Percentiles rank a stretch among this genome's conserved stretches.
Evolutionary conservation across 1,139 yeast genomes (phyloP).

Genomic region (Taphrina communis): DNA sequence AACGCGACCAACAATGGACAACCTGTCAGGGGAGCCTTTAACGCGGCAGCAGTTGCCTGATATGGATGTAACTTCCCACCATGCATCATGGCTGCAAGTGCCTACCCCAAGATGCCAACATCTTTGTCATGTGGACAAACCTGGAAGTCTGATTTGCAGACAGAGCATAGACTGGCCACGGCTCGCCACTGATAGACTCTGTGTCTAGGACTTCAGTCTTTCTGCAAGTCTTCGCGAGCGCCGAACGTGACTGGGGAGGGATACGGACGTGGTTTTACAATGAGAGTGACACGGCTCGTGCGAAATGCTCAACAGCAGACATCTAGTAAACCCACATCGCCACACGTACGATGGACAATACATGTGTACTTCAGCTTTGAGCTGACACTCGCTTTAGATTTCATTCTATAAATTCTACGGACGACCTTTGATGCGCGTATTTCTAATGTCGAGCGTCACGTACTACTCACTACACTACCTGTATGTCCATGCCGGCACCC

Average conservation of each 20-base stretch:
- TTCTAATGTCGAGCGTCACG: constrained; percentile 37
- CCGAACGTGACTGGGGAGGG: too few species aligned
- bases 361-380: not conserved
- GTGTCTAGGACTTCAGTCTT: too few species aligned
- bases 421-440: constrained; percentile 32
- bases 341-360: constrained; percentile 9
- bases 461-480: constrained; percentile 37
- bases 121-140: too few species aligned
- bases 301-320: constrained; percentile 2
- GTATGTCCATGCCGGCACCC: not conserved
- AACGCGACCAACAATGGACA: too few species aligned
- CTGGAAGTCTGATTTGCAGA: not conserved
- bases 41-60: not conserved
- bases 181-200: too few species aligned
- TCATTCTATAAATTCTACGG: constrained; percentile 37
- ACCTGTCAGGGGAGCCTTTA: too few species aligned
- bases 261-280: too few species aligned
- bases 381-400: constrained; percentile 8
- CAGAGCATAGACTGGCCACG: too few species aligned
- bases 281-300: not conserved
- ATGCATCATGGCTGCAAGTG: too few species aligned
- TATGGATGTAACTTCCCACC: not conserved
- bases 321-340: not conserved
- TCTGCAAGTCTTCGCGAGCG: too few species aligned
- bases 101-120: too few species aligned